Base-by-base conservation (phyloP, 2,329 filamentous ascomycete genomes). In the Xylariaceae sp. region DNA sequence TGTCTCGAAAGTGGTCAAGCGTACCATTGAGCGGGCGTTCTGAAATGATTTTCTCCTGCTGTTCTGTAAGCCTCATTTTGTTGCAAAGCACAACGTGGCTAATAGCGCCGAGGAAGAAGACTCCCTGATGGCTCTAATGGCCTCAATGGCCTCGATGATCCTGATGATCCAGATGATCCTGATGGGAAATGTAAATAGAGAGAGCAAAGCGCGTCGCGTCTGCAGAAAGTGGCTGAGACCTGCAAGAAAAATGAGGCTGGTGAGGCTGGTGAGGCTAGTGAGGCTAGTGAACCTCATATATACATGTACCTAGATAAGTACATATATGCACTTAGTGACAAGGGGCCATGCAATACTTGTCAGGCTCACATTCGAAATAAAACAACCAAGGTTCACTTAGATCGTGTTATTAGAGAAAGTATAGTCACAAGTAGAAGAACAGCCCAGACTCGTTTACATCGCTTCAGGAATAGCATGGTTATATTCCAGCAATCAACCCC, bases 21-120 rank as follows among this genome's bases (percentile, higher is more conserved):
- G 51, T 43, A 48, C 49, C 45, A 39, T 58, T 39, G 9, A 58
- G 39, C 24, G 39, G 50, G 39, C 2, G 16, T 33, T 58, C 44
- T 2, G 39, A 45, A 46, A 58, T 54, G 36, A 53, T 40, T 40
- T 47, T 46, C 6, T 19, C 53, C 26, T 44, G 31, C 12, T 57
- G 12, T 16, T 53, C n/a, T 52, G 23, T 39, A 41, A 57, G 41
- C 12, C 6, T 11, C 47, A 53, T 57, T 29, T 36, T 46, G n/a
- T 26, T 3, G 12, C 40, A 34, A 39, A 28, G 29, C 28, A 29
- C 8, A 16, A 7, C n/a, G n/a, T 29, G 23, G 45, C 37, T 37
- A 8, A 52, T 44, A 37, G 29, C 29, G 39, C 31, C 12, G 23
- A 29, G 7, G 16, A 48, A n/a, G n/a, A 48, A 48, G 23, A 39